Evolutionary conservation across 352 stramenopile genomes (phyloP).

Genomic region (Pythium volutum): DNA sequence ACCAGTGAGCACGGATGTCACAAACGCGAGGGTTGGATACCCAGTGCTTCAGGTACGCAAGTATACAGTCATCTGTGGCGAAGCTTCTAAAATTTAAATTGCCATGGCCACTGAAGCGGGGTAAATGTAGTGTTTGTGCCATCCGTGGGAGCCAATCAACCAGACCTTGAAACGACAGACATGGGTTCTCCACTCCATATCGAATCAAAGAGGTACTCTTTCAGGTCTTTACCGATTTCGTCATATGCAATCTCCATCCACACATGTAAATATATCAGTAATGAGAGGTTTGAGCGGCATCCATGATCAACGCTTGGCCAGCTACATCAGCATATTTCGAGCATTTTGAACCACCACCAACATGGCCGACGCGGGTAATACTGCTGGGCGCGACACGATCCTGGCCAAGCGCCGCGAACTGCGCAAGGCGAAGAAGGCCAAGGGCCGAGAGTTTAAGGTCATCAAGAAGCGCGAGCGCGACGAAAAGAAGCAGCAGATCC

Average conservation of each 20-base stretch:
- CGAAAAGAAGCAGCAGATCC: constrained; percentile 81
- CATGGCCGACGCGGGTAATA: constrained; percentile 1
- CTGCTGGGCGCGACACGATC: constrained; percentile 21
- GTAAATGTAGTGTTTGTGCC: constrained; percentile 9
- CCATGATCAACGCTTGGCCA: no score
- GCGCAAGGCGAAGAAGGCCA: constrained; percentile 79
- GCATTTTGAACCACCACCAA: constrained; percentile 10
- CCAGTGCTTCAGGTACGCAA: constrained; percentile 9
- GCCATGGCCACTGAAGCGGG: neutral
- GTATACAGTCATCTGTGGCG: neutral
- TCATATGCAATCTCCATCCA: no score
- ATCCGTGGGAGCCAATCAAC: constrained; percentile 27
- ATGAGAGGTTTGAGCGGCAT: no score
- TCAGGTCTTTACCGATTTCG: no score
- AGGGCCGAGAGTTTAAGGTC: constrained; percentile 61
- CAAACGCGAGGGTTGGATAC: constrained; percentile 14
- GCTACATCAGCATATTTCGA: neutral
- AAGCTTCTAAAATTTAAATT: neutral
- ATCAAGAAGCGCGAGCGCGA: constrained; percentile 56
- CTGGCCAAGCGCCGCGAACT: constrained; percentile 56
- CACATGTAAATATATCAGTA: neutral
- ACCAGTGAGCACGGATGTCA: constrained; percentile 18
- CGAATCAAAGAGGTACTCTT: constrained; percentile 5
- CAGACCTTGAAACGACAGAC: constrained; percentile 18
- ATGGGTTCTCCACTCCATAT: constrained; percentile 8